Conservation (phyloP, 352 stramenopile species). For the Globisporangium megalacanthum region DNA sequence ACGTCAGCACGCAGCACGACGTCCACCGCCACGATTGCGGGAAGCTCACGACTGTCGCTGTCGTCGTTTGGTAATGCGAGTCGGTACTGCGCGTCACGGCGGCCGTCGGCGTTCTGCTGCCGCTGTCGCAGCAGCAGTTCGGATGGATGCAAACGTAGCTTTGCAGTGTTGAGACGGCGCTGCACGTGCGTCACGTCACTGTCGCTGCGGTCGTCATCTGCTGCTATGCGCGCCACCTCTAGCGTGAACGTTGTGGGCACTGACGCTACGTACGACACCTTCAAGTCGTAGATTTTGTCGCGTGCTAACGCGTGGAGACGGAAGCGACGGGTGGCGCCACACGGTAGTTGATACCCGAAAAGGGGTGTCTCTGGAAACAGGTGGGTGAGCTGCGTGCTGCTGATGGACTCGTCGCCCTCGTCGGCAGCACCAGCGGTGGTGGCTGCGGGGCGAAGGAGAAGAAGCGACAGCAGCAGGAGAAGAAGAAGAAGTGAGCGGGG, state of each 20-base stretch:
- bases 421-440: constrained; percentile 37
- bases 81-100: constrained; percentile 22
- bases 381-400: constrained; percentile 9
- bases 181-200: constrained; percentile 14
- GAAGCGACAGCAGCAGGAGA: no score
- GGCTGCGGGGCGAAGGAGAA: no score
- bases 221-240: constrained; percentile 26
- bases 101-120: constrained; percentile 2
- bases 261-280: constrained; percentile 68
- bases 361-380: constrained; percentile 43
- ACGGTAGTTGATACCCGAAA: constrained; percentile 29
- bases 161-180: constrained; percentile 60
- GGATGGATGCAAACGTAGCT: constrained; percentile 44
- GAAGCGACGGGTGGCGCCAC: constrained; percentile 44
- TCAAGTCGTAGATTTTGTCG: constrained; percentile 58
- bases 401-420: background rate
- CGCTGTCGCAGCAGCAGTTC: constrained; percentile 23
- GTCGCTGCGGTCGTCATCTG: constrained; percentile 1
- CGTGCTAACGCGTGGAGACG: constrained; percentile 42
- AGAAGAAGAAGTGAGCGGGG: no score
- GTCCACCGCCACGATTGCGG: constrained; percentile 22
- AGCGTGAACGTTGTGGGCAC: constrained; percentile 50
- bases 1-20: constrained; percentile 40
- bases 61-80: constrained; percentile 16
- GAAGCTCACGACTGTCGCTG: background rate